phyloP scores from a whole-genome alignment of 1,284 basidiomycete genomes.

The Baeospora myosura region DNA sequence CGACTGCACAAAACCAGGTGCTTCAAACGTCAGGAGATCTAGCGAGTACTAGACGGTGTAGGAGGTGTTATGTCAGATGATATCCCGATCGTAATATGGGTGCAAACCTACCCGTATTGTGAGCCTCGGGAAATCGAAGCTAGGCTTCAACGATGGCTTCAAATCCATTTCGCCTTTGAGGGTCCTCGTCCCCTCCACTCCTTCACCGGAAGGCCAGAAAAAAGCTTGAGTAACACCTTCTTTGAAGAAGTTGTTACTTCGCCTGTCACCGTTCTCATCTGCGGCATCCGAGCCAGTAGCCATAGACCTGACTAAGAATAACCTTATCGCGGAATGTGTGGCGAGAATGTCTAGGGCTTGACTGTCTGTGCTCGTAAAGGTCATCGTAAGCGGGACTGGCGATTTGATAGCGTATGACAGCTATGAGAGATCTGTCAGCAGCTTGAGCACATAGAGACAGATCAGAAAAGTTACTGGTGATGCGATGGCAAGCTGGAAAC shows the following conservation, averaged over 20 bases:
- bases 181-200: conserved; percentile 25
- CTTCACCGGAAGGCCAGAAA: conserved; percentile 40
- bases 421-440: conserved; percentile 22
- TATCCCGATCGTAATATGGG: neutral
- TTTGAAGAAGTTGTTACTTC: conserved; percentile 40
- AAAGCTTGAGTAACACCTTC: conserved; percentile 34
- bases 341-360: conserved; percentile 45
- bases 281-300: conserved; percentile 41
- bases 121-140: conserved; percentile 48
- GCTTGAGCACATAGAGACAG: neutral
- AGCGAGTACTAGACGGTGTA: conserved; percentile 36
- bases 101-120: conserved; percentile 36
- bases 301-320: conserved; percentile 30
- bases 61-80: too few species aligned
- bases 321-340: conserved; percentile 27
- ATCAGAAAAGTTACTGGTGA: conserved; percentile 36
- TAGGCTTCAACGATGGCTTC: conserved; percentile 37
- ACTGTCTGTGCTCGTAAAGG: conserved; percentile 33
- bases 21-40: conserved; percentile 36
- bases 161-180: conserved; percentile 49
- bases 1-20: conserved; percentile 34
- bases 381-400: conserved; percentile 41
- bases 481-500: conserved; percentile 40
- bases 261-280: conserved; percentile 28
- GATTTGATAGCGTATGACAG: conserved; percentile 42